Conservation (phyloP, 192 early-diverging fungal species). For the Rhizophagus clarus region DNA sequence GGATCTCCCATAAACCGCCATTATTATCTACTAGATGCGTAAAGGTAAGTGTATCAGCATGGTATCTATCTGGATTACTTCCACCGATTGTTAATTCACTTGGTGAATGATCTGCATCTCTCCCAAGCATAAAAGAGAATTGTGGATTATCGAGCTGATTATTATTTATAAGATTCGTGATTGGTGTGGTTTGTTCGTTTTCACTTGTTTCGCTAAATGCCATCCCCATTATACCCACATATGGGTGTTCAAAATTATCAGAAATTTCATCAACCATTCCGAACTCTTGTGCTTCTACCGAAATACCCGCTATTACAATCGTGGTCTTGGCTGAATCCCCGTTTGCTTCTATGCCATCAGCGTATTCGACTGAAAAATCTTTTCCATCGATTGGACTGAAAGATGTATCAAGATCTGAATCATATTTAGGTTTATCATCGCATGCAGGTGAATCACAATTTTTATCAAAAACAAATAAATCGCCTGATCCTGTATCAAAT, state of each 20-base stretch:
- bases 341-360: not conserved
- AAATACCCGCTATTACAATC: not conserved
- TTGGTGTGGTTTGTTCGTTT: not conserved
- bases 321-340: not conserved
- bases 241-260: not conserved
- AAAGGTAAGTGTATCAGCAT: not conserved
- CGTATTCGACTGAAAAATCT: not conserved
- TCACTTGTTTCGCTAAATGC: not conserved
- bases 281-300: not conserved
- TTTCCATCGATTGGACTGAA: not conserved
- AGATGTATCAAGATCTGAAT: not conserved
- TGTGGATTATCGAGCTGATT: not conserved
- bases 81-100: not conserved
- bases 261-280: not conserved
- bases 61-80: not conserved
- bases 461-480: not conserved
- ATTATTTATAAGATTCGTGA: not conserved
- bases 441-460: not conserved
- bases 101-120: not conserved
- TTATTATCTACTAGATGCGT: not conserved
- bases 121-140: not conserved
- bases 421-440: not conserved
- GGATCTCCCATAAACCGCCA: not conserved
- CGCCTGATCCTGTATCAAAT: not conserved
- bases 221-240: not conserved